phyloP scores from a whole-genome alignment of 352 stramenopile genomes.

The Pythium angustatum region DNA sequence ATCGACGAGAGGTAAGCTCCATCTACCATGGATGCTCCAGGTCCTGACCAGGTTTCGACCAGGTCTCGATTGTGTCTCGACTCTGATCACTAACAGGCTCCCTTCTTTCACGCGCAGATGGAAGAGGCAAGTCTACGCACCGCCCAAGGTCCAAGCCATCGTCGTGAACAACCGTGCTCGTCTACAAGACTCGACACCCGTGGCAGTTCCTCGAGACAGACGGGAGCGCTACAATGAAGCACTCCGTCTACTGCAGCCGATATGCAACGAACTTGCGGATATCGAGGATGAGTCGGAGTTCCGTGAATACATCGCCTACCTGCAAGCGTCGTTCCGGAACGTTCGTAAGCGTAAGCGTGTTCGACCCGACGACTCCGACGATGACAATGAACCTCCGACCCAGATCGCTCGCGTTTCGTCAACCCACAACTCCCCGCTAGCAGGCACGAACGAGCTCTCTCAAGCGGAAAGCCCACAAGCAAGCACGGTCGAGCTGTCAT shows the following conservation, averaged over 20 bases:
- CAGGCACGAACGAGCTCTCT: no score
- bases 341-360: conserved; percentile 8
- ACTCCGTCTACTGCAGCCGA: conserved; percentile 2
- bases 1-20: conserved; percentile 19
- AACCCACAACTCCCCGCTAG: no score
- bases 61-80: not conserved
- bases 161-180: not conserved
- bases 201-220: not conserved
- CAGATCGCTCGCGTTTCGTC: no score
- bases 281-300: conserved; percentile 6
- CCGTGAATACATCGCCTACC: not conserved
- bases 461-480: no score
- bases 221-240: conserved; percentile 12
- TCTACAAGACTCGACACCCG: not conserved
- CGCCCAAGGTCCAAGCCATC: not conserved
- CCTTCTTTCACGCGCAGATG: not conserved
- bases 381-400: not conserved
- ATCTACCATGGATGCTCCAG: no score
- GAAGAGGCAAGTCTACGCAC: not conserved
- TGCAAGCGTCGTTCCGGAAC: not conserved
- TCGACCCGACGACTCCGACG: not conserved
- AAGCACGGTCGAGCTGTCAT: not conserved
- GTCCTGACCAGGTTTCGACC: not conserved
- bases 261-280: conserved; percentile 6
- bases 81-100: not conserved